Conservation (phyloP, 805 yeast species). For the Schwanniomyces vanrijiae region DNA sequence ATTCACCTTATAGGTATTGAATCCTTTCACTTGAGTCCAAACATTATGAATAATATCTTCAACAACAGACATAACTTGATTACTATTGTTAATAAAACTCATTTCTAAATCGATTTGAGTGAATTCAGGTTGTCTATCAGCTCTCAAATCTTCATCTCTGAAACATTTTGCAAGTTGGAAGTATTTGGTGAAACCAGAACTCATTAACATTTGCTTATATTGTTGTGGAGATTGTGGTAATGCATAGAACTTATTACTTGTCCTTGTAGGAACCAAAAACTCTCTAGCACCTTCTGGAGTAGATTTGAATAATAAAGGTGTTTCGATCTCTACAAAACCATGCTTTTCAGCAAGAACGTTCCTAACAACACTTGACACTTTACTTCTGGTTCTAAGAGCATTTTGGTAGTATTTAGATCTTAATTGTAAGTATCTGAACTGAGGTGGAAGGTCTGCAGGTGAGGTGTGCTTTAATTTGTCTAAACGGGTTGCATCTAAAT, state of each 20-base stretch:
- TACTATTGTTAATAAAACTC: constrained; percentile 71
- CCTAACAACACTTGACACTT: constrained; percentile 50
- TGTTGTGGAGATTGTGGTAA: constrained; percentile 98
- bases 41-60: constrained; percentile 53
- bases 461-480: constrained; percentile 51
- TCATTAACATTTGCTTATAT: constrained; percentile 91
- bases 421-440: constrained; percentile 78
- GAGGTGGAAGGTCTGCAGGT: constrained; percentile 68
- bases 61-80: constrained; percentile 64
- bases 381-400: constrained; percentile 56
- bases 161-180: constrained; percentile 93
- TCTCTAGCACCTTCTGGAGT: constrained; percentile 99
- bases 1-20: constrained; percentile 39
- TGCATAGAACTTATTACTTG: constrained; percentile 66
- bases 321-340: constrained; percentile 79
- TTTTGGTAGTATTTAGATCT: constrained; percentile 59
- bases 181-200: constrained; percentile 84
- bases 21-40: constrained; percentile 52
- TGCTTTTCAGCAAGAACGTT: constrained; percentile 34
- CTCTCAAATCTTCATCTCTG: constrained; percentile 91
- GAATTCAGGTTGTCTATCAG: constrained; percentile 96
- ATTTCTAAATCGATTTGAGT: constrained; percentile 96
- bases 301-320: constrained; percentile 89
- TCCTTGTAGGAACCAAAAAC: constrained; percentile 88
- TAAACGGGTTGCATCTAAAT: constrained; percentile 66